Evolutionary conservation across 805 yeast genomes (phyloP).

Genomic region (Starmerella roubikii): DNA sequence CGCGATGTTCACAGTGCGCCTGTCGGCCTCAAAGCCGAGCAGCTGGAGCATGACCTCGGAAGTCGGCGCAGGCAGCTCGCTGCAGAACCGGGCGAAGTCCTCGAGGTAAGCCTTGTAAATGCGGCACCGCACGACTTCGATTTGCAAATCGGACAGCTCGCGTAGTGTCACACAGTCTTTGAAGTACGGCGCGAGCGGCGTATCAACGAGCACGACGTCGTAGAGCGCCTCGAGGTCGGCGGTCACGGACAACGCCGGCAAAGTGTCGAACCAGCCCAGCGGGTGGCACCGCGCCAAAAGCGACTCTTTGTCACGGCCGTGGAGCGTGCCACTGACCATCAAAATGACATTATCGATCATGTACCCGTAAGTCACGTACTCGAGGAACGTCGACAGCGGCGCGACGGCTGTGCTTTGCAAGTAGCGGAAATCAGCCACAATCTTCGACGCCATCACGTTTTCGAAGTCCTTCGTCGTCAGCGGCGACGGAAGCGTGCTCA

Average conservation of each 20-base stretch:
- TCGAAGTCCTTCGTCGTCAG: slow-evolving; percentile 79
- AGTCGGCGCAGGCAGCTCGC: slow-evolving; percentile 59
- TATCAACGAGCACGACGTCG: slow-evolving; percentile 83
- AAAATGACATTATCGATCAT: slow-evolving; percentile 96
- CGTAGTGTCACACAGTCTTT: slow-evolving; percentile 65
- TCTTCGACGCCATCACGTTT: slow-evolving; percentile 55
- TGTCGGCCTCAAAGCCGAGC: slow-evolving; percentile 84
- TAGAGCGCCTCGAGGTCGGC: slow-evolving; percentile 90
- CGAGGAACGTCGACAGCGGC: slow-evolving; percentile 69
- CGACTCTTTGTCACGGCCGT: slow-evolving; percentile 82
- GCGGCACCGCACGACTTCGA: slow-evolving; percentile 85
- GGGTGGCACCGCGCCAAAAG: slow-evolving; percentile 89
- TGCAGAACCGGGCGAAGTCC: slow-evolving; percentile 61
- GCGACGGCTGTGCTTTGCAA: slow-evolving; percentile 73
- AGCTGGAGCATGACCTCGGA: slow-evolving; percentile 65
- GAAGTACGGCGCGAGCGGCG: slow-evolving; percentile 95
- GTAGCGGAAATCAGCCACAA: slow-evolving; percentile 75
- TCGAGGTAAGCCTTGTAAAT: slow-evolving; percentile 87
- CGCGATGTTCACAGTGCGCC: slow-evolving; percentile 82
- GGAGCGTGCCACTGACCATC: slow-evolving; percentile 94
- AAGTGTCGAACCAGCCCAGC: slow-evolving; percentile 94
- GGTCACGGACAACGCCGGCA: slow-evolving; percentile 88
- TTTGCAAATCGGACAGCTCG: slow-evolving; percentile 87
- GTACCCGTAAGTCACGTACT: slow-evolving; percentile 86
- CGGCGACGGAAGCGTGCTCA: slow-evolving; percentile 70